Conservation (phyloP, 2,329 filamentous ascomycete species). For the Colletotrichum coccodes region DNA sequence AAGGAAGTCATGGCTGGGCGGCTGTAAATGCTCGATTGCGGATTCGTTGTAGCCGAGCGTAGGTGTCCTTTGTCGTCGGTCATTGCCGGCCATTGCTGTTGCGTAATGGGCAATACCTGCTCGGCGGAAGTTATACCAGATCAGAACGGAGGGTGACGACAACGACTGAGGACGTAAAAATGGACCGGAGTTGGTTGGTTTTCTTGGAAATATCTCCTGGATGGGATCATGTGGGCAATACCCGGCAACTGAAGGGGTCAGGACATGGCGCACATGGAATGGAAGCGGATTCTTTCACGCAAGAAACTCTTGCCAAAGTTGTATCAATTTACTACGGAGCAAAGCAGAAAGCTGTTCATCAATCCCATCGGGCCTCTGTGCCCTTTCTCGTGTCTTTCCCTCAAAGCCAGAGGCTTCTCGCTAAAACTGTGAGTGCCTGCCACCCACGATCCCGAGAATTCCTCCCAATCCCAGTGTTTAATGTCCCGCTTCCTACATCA, state of each 20-base stretch:
- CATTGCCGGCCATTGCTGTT: neutral
- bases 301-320: neutral
- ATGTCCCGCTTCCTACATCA: neutral
- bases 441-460: neutral
- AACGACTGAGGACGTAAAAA: neutral
- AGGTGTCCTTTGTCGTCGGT: neutral
- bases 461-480: too few relatives aligned
- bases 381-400: neutral
- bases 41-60: neutral
- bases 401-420: neutral
- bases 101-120: neutral
- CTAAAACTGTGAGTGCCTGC: neutral
- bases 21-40: conserved; percentile 40
- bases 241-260: conserved; percentile 1
- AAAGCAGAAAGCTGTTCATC: neutral
- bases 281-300: neutral
- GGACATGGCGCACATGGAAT: neutral
- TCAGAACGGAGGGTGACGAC: neutral
- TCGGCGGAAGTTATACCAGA: too few relatives aligned
- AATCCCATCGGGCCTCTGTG: neutral
- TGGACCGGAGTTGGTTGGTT: neutral
- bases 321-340: neutral
- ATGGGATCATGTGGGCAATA: conserved; percentile 10
- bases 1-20: conserved; percentile 62
- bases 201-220: neutral